Conservation (phyloP, 495 filamentous ascomycete species). For the Xylaria cubensis region DNA sequence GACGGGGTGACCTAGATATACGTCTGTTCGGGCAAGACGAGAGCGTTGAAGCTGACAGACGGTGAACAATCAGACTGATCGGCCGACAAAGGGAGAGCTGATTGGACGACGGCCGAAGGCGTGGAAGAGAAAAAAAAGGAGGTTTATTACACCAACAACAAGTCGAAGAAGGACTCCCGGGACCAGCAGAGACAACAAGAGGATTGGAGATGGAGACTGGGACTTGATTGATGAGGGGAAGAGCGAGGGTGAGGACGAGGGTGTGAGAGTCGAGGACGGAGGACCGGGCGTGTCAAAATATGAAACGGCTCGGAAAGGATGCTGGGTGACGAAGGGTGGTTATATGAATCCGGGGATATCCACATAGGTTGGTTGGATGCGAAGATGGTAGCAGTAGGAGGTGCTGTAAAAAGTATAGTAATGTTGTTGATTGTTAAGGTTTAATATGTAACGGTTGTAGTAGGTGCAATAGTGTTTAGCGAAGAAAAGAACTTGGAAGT, state of each 20-base stretch:
- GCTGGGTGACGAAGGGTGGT: conserved; percentile 26
- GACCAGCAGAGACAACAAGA: background rate
- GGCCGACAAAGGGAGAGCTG: background rate
- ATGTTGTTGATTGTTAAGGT: background rate
- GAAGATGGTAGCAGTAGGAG: background rate
- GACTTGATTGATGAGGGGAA: background rate
- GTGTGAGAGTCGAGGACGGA: conserved; percentile 14
- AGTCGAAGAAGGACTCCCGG: background rate
- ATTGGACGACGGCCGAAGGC: background rate
- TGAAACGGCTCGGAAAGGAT: conserved; percentile 28
- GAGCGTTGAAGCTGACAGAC: conserved; percentile 5
- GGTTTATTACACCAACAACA: conserved; percentile 12
- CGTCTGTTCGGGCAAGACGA: background rate
- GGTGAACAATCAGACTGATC: conserved; percentile 3
- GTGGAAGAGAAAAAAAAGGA: conserved; percentile 1
- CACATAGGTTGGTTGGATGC: conserved; percentile 22
- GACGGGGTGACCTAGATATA: conserved; percentile 7
- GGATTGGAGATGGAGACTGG: background rate
- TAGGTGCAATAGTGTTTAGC: background rate
- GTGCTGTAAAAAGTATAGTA: conserved; percentile 4
- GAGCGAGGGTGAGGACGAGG: background rate
- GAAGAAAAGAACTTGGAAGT: background rate
- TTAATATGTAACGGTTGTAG: too few species aligned
- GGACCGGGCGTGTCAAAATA: conserved; percentile 19
- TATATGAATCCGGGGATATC: conserved; percentile 33